These are phyloP conservation scores for Phaeomoniella chlamydospora DNA, from an alignment of 2,329 filamentous ascomycete genomes.

Conservation along the genomic window DNA sequence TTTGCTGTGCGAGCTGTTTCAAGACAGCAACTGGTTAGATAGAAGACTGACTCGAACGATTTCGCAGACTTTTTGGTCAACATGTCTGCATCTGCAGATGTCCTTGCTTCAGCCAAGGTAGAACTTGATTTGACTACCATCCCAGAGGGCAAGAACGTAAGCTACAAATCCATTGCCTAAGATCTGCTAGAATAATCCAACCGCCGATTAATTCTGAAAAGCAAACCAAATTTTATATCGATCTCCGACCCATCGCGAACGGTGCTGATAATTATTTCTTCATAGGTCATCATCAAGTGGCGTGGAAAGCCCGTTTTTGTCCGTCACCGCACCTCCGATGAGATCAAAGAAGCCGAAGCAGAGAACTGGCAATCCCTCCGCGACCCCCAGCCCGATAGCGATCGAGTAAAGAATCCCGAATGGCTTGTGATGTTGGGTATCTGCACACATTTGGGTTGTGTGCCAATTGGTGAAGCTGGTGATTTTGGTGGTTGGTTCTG, in stretches of 20 bases:
- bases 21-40: too few species aligned
- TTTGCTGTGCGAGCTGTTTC: too few species aligned
- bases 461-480: slow-evolving; percentile 95
- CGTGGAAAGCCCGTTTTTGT: slow-evolving; percentile 99
- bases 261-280: slow-evolving; percentile 5
- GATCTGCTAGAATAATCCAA: too few species aligned
- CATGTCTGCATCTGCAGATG: slow-evolving; percentile 98
- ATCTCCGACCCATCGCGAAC: slow-evolving; percentile 4
- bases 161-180: slow-evolving; percentile 19
- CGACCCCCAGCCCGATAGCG: slow-evolving; percentile 80
- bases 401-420: slow-evolving; percentile 95
- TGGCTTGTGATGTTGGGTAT: slow-evolving; percentile 99
- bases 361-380: slow-evolving; percentile 70
- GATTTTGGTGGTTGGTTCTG: slow-evolving; percentile 99
- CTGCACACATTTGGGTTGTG: slow-evolving; percentile 98
- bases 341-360: slow-evolving; percentile 91
- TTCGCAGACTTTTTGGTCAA: slow-evolving; percentile 90
- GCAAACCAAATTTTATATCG: too few species aligned
- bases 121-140: slow-evolving; percentile 88
- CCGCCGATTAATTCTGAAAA: too few species aligned
- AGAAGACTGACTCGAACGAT: too few species aligned
- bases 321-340: slow-evolving; percentile 84
- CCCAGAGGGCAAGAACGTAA: slow-evolving; percentile 97
- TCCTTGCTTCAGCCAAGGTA: slow-evolving; percentile 98
- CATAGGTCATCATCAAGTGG: slow-evolving; percentile 97